A percentile compares a stretch with the other conserved stretches of the same genome.
phyloP scores from a whole-genome alignment of 371 early-diverging fungal genomes.

The Actinomortierella wolfii region DNA sequence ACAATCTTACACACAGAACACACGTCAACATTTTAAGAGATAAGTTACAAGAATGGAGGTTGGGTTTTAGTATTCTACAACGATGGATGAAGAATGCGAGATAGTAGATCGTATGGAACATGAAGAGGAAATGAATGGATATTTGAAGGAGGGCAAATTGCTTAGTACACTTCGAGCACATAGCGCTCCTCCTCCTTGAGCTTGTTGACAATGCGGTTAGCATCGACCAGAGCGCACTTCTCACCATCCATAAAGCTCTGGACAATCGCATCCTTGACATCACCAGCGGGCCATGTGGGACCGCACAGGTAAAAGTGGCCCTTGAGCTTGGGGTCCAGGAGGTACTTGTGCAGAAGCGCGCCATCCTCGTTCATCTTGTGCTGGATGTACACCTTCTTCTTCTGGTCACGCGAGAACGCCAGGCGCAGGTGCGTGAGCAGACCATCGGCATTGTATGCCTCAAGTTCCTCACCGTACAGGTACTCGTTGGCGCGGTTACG shows the following conservation, averaged over 20 bases:
- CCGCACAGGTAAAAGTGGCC: constrained; percentile 95
- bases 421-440: constrained; percentile 82
- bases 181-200: constrained; percentile 92
- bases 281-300: constrained; percentile 93
- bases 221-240: constrained; percentile 64
- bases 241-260: constrained; percentile 69
- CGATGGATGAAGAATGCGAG: neutral
- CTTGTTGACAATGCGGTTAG: constrained; percentile 78
- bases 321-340: constrained; percentile 65
- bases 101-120: neutral
- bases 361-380: constrained; percentile 90
- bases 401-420: constrained; percentile 94
- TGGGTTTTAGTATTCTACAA: neutral
- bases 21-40: neutral
- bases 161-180: constrained; percentile 89
- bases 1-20: too few species aligned
- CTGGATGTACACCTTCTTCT: constrained; percentile 93
- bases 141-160: neutral
- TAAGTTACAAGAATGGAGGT: neutral
- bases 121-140: neutral
- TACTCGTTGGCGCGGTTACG: constrained; percentile 91
- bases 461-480: constrained; percentile 93
- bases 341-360: constrained; percentile 69
- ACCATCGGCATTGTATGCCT: constrained; percentile 88
- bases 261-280: constrained; percentile 92